A percentile compares a stretch with the other conserved stretches of the same genome.
phyloP scores from a whole-genome alignment of 2,329 filamentous ascomycete species.

The Aspergillus novofumigatus region DNA sequence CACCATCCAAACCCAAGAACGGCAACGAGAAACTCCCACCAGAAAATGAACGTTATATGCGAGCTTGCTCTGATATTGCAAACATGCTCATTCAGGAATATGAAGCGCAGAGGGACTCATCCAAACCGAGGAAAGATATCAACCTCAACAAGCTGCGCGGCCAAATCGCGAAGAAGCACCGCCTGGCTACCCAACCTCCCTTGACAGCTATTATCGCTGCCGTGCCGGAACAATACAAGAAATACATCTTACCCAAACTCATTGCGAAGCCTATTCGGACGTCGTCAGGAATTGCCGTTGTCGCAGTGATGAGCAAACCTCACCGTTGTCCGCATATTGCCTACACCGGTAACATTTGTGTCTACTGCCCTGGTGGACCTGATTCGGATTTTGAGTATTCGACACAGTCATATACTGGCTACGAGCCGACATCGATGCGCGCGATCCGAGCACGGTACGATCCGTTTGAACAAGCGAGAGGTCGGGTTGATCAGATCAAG shows the following conservation, averaged over 20 bases:
- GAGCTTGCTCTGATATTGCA: conserved; percentile 93
- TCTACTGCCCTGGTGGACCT: conserved; percentile 95
- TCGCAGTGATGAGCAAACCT: conserved; percentile 99
- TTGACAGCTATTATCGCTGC: conserved; percentile 96
- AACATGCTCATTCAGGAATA: conserved; percentile 92
- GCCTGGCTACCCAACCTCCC: conserved; percentile 79
- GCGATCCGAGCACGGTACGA: conserved; percentile 96
- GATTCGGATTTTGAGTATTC: conserved; percentile 99
- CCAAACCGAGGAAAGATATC: conserved; percentile 73
- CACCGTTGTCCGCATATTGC: conserved; percentile 97
- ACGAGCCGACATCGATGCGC: conserved; percentile 97
- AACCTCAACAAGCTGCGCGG: conserved; percentile 87
- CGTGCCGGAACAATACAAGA: conserved; percentile 99
- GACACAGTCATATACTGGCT: conserved; percentile 97
- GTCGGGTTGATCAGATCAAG: conserved; percentile 94
- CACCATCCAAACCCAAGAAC: conserved; percentile 58
- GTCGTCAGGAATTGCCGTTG: conserved; percentile 93
- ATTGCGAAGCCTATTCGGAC: conserved; percentile 96
- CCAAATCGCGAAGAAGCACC: conserved; percentile 89
- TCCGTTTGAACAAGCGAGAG: conserved; percentile 93
- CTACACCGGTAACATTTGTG: conserved; percentile 97
- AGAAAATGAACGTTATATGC: conserved; percentile 90
- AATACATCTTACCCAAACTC: conserved; percentile 93
- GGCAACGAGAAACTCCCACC: conserved; percentile 68
- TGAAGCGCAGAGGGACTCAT: conserved; percentile 71